Base-by-base conservation (phyloP, 768 basidiomycete species). In the Nevesoporus exiguus region DNA sequence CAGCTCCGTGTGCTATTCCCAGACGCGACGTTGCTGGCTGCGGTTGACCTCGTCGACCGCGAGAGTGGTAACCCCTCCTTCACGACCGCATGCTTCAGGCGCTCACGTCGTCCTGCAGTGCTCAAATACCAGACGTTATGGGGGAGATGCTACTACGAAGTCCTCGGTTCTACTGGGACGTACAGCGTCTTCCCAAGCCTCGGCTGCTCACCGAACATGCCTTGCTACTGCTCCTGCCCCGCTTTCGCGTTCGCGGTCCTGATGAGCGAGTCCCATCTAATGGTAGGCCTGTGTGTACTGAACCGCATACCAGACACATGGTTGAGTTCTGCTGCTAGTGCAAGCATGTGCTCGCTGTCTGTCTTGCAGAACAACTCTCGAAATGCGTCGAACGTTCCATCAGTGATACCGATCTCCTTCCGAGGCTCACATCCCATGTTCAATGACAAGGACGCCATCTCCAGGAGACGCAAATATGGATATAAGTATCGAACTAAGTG, bases 21-120 rank as follows among this genome's bases (percentile, higher is more conserved):
- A 1, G 84, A 87, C 53, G 77, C 73, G 19, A 73, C 85, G 14
- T 68, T 91, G 19, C 62, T 89, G 2, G 85, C 86, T 19, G 88
- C 90, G 6, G 70, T 93, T 24, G 88, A 93, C 63, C 72, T 92
- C n/a, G 75, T 91, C 41, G 90, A 93, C 68, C 76, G 80, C 29
- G 78, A 79, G 53, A 80, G 80, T 59, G 86, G 90, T 89, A 59
- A 77, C 59, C 3, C 36, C 13, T 40, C 27, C 21, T n/a, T 24
- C 33, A 36, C 27, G 25, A 41, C 37, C 25, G 22, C 30, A 22
- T 22, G 27, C 36, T 30, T 37, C 34, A 10, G 39, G 29, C n/a
- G 33, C 39, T 50, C 45, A 59, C 39, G 7, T 48, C 39, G 54
- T 27, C 41, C 31, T 27, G 25, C 56, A 86, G 90, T 91, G 21